These are phyloP conservation scores for Amanita jacksonii DNA, from an alignment of 768 basidiomycete species.

Conservation along the genomic window DNA sequence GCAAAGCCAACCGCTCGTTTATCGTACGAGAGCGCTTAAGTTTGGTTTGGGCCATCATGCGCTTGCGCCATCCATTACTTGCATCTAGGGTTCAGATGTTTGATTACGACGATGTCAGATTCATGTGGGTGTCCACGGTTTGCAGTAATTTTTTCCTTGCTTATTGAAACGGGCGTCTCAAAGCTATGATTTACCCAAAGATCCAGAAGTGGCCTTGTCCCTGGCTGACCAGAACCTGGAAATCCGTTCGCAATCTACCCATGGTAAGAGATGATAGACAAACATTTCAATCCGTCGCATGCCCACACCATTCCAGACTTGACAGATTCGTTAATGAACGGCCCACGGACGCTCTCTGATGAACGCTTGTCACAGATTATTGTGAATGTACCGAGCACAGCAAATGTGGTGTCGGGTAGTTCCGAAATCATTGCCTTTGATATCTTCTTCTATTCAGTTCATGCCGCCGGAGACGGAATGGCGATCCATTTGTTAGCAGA, in stretches of 20 bases:
- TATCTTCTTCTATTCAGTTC: conserved; percentile 65
- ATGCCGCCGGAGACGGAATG: conserved; percentile 85
- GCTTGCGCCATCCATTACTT: conserved; percentile 64
- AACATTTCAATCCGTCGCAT: neutral
- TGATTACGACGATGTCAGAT: conserved; percentile 53
- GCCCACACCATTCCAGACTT: conserved; percentile 31
- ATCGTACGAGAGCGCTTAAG: conserved; percentile 39
- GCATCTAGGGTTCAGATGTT: conserved; percentile 51
- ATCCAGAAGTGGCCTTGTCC: conserved; percentile 33
- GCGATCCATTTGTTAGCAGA: conserved; percentile 76
- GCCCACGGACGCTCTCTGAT: conserved; percentile 61
- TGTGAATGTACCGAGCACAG: conserved; percentile 20
- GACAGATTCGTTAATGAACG: conserved; percentile 67
- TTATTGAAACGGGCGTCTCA: neutral
- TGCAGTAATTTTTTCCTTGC: conserved; percentile 1
- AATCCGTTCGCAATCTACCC: conserved; percentile 40
- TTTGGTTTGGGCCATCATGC: conserved; percentile 63
- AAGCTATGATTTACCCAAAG: conserved; percentile 39
- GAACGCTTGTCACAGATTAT: conserved; percentile 59
- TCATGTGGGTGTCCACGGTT: conserved; percentile 40
- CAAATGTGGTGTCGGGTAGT: neutral
- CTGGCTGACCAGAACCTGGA: conserved; percentile 41
- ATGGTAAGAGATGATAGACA: conserved; percentile 35
- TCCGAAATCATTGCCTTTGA: conserved; percentile 32
- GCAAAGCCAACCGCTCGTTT: conserved; percentile 35